Conservation (phyloP, 1,284 basidiomycete genomes). For the Fomes fomentarius region DNA sequence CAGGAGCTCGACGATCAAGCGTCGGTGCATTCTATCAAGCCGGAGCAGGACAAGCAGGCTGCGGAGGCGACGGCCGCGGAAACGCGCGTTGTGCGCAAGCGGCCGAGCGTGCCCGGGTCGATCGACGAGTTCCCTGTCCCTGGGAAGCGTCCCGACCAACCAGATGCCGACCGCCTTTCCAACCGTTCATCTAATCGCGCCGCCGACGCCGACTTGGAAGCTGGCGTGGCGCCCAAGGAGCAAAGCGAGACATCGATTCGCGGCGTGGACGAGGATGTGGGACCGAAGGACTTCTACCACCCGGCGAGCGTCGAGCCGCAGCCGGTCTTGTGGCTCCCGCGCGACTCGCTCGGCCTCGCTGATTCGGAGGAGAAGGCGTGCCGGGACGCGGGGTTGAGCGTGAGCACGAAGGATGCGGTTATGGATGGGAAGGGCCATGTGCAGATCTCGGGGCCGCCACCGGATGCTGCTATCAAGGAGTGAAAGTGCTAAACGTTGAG, state of each 20-base stretch:
- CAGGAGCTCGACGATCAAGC: slow-evolving; percentile 26
- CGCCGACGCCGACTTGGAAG: slow-evolving; percentile 8
- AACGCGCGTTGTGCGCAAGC: slow-evolving; percentile 15
- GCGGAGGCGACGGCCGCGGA: neutral
- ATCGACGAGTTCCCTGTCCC: slow-evolving; percentile 6
- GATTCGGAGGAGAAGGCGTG: slow-evolving; percentile 67
- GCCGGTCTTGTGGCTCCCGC: slow-evolving; percentile 81
- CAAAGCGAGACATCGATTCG: slow-evolving; percentile 7
- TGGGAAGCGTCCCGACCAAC: no score
- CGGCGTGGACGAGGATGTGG: slow-evolving; percentile 31
- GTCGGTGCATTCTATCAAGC: slow-evolving; percentile 17
- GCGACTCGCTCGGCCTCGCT: slow-evolving; percentile 68
- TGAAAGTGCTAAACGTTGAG: no score
- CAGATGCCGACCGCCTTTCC: no score
- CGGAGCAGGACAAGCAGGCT: neutral
- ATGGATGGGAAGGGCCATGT: slow-evolving; percentile 77
- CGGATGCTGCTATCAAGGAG: slow-evolving; percentile 30
- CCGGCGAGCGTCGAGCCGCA: slow-evolving; percentile 79
- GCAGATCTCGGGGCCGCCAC: slow-evolving; percentile 47
- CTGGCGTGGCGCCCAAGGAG: neutral
- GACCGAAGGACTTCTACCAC: slow-evolving; percentile 69
- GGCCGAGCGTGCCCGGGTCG: slow-evolving; percentile 2
- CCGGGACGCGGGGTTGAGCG: slow-evolving; percentile 58
- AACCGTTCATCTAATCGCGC: neutral
- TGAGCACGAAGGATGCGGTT: slow-evolving; percentile 55